Evolutionary conservation across 129 eudicot genomes (phyloP), one percentile per base, ranked within the genome.

Genomic region (Tanacetum coccineum): DNA sequence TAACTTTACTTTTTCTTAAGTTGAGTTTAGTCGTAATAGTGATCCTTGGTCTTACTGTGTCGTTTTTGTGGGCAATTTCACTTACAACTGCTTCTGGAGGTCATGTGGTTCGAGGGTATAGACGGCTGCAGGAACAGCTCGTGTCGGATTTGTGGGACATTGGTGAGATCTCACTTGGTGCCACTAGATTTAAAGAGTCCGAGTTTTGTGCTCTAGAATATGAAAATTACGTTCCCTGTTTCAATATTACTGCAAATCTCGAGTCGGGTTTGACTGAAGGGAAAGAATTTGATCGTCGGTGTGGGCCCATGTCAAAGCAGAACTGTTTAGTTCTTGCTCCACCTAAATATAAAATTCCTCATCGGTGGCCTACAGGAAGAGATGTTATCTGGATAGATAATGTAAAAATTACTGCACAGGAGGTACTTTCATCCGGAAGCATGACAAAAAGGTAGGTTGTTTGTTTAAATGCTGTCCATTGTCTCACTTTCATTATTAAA

Each of bases 311-410:
- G n/a, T 72, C 83, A 7, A 78, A 71, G 51, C 86, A 89, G 58
- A 77, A 79, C 67, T 93, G 99, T 78, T 78, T 93, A 86, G 79
- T 86, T 66, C 91, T 76, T 50, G 79, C 96, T 18, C 99, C 99
- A 4, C 66, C 66, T 20, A 86, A 86, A 53, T 93, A 93, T 71
- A 93, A 75, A 72, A 81, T 86, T 73, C 99, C 99, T 39, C 93
- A 89, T 17, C 74, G 96, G 62, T 93, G 99, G 99, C 99, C 99
- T 76, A 82, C 95, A 6, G 99, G 99, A 65, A 87, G 78, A 82
- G 99, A 93, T 77, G 88, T 93, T n/a, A 93, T 93, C 66, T 93
- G 99, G 99, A 81, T 86, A 73, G 95, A 89, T 19, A 93, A 93
- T 83, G 96, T 93, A 55, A 84, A 86, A 62, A 89, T 93, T 68